Evolutionary conservation across 768 basidiomycete genomes (phyloP).

Genomic region (Epithele typhae): DNA sequence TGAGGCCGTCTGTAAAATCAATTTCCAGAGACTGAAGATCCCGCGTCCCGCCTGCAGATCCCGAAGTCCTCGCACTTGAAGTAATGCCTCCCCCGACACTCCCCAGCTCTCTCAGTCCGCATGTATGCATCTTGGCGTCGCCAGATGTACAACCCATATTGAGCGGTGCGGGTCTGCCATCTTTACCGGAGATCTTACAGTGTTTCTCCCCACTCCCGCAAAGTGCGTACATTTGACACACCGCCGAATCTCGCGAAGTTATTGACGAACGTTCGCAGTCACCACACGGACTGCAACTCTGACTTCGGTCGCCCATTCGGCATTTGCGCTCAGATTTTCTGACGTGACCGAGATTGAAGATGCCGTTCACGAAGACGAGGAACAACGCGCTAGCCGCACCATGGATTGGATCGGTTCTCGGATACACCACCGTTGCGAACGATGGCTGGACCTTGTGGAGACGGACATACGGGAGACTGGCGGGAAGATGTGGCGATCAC

Average conservation of each 20-base stretch:
- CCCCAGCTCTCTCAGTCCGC: slow-evolving; percentile 76
- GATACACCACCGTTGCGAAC: slow-evolving; percentile 54
- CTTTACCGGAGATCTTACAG: slow-evolving; percentile 70
- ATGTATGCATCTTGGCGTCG: slow-evolving; percentile 70
- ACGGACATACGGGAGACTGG: slow-evolving; percentile 33
- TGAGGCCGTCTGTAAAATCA: too few species aligned
- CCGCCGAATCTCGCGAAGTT: not conserved
- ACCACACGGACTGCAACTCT: slow-evolving; percentile 75
- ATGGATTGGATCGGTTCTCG: slow-evolving; percentile 84
- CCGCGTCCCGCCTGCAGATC: too few species aligned
- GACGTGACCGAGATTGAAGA: slow-evolving; percentile 67
- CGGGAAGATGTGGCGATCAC: slow-evolving; percentile 24
- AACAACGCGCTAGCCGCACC: slow-evolving; percentile 71
- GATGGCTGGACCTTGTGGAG: slow-evolving; percentile 71
- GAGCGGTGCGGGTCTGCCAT: slow-evolving; percentile 54
- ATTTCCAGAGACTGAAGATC: too few species aligned
- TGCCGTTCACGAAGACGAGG: slow-evolving; percentile 75
- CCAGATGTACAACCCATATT: slow-evolving; percentile 65
- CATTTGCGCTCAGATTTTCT: slow-evolving; percentile 77
- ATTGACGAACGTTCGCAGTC: slow-evolving; percentile 38
- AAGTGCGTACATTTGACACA: slow-evolving; percentile 40
- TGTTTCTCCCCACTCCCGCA: slow-evolving; percentile 82
- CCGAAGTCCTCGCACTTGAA: not conserved
- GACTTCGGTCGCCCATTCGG: slow-evolving; percentile 62
- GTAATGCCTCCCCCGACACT: slow-evolving; percentile 46